Percentiles rank a stretch among this genome's conserved stretches.
Evolutionary conservation across 2,329 filamentous ascomycete species (phyloP).

Genomic region (Curvularia sp.): DNA sequence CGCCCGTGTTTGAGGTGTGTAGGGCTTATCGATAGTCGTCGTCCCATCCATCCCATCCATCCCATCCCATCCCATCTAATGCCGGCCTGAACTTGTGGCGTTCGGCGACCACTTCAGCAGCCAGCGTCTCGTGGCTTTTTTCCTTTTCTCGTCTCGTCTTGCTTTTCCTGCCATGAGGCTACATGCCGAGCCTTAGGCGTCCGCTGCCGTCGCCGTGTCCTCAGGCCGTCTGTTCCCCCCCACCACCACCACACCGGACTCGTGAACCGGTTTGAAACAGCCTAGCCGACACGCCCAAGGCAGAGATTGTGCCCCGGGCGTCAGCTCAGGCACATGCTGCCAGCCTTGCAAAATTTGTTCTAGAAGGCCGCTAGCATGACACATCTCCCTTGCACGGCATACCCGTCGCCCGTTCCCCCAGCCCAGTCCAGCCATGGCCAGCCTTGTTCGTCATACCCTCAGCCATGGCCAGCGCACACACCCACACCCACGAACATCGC

Average conservation of each 20-base stretch:
- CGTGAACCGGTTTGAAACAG: constrained; percentile 28
- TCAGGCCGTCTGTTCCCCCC: constrained; percentile 5
- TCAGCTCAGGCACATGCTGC: background rate
- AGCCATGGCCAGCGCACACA: background rate
- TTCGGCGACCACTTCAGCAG: too few relatives aligned
- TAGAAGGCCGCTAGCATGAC: constrained; percentile 27
- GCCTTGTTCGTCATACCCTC: background rate
- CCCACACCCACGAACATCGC: constrained; percentile 7
- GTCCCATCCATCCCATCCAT: background rate
- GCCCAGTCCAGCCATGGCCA: background rate
- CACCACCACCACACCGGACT: constrained; percentile 1
- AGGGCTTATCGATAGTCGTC: constrained; percentile 20
- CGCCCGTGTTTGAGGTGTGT: constrained; percentile 1
- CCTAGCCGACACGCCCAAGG: constrained; percentile 13
- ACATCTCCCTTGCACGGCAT: constrained; percentile 7
- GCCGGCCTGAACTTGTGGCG: too few relatives aligned
- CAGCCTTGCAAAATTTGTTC: constrained; percentile 22
- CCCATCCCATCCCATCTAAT: background rate
- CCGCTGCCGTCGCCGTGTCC: too few relatives aligned
- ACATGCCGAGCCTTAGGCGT: too few relatives aligned
- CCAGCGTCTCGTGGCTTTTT: too few relatives aligned
- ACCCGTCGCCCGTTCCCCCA: constrained; percentile 21
- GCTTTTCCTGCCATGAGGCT: too few relatives aligned
- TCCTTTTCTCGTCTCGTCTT: too few relatives aligned
- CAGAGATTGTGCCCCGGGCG: background rate